phyloP scores from a whole-genome alignment of 2,329 filamentous ascomycete species.

The Myrmaecium sp. region DNA sequence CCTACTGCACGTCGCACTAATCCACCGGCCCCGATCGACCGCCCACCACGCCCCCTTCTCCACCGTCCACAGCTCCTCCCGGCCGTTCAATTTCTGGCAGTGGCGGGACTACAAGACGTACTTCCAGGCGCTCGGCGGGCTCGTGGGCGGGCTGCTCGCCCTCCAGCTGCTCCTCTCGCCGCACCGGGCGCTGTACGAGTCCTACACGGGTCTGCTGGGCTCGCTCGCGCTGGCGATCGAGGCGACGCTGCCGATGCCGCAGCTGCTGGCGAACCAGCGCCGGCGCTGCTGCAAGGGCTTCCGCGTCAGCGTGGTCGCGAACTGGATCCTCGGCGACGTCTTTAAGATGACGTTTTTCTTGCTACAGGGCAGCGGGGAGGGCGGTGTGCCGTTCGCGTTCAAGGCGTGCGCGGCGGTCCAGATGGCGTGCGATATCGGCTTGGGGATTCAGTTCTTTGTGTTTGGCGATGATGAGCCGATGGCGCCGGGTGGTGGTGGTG shows the following conservation, averaged over 20 bases:
- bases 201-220: conserved; percentile 53
- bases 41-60: conserved; percentile 41
- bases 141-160: conserved; percentile 42
- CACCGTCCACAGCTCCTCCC: conserved; percentile 25
- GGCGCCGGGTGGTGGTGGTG: too few relatives aligned
- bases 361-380: conserved; percentile 48
- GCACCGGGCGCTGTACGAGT: conserved; percentile 38
- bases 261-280: conserved; percentile 55
- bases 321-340: conserved; percentile 63
- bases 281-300: conserved; percentile 61
- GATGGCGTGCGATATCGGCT: conserved; percentile 55
- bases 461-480: conserved; percentile 19
- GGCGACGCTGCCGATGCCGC: conserved; percentile 65
- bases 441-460: conserved; percentile 52
- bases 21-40: conserved; percentile 31
- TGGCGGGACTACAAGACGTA: conserved; percentile 62
- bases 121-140: conserved; percentile 60
- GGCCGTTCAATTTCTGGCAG: conserved; percentile 70
- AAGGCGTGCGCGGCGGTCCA: conserved; percentile 73
- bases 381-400: conserved; percentile 54
- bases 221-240: conserved; percentile 63
- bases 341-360: conserved; percentile 73
- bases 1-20: conserved; percentile 43
- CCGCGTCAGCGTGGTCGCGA: conserved; percentile 55
- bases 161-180: conserved; percentile 52